Percentiles rank a stretch among this genome's conserved stretches.
Evolutionary conservation across 1,284 basidiomycete species (phyloP).

Genomic region (Sparassis latifolia): DNA sequence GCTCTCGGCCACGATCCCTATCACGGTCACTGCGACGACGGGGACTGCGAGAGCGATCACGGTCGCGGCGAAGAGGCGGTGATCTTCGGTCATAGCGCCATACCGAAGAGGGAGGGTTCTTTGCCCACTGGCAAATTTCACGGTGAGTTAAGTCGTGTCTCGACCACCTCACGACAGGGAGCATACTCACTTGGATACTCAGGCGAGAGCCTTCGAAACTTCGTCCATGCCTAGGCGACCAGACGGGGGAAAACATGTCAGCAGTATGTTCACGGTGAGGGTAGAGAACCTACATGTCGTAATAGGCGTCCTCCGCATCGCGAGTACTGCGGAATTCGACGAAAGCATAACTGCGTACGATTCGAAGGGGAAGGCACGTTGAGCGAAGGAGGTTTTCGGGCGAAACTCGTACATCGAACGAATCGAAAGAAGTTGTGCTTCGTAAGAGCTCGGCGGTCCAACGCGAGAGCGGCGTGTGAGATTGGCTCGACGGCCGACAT

Average conservation of each 20-base stretch:
- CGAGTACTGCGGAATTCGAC: slow-evolving; percentile 81
- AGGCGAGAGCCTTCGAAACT: slow-evolving; percentile 77
- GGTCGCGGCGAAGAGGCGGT: slow-evolving; percentile 43
- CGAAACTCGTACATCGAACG: slow-evolving; percentile 17
- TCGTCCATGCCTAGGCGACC: slow-evolving; percentile 65
- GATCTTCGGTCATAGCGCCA: slow-evolving; percentile 75
- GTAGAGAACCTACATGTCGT: slow-evolving; percentile 68
- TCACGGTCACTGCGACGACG: slow-evolving; percentile 34
- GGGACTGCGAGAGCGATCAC: slow-evolving; percentile 35
- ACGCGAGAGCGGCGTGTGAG: slow-evolving; percentile 7
- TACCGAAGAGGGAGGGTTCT: slow-evolving; percentile 81
- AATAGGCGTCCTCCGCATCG: slow-evolving; percentile 86
- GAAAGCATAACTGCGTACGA: slow-evolving; percentile 79
- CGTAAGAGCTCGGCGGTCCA: slow-evolving; percentile 13
- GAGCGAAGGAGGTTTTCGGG: slow-evolving; percentile 49
- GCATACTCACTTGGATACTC: slow-evolving; percentile 63
- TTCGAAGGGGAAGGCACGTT: slow-evolving; percentile 43
- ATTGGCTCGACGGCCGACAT: slow-evolving; percentile 10
- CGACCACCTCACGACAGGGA: neutral
- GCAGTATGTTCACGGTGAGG: neutral
- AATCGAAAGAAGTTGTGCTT: slow-evolving; percentile 16
- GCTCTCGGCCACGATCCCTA: slow-evolving; percentile 24
- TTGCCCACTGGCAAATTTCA: slow-evolving; percentile 65
- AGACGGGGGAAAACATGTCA: neutral
- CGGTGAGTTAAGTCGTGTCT: neutral